A percentile compares a stretch with the other conserved stretches of the same genome.
These are phyloP conservation scores for Pythium plurisporium DNA, from an alignment of 352 stramenopile genomes.

Conservation along the genomic window DNA sequence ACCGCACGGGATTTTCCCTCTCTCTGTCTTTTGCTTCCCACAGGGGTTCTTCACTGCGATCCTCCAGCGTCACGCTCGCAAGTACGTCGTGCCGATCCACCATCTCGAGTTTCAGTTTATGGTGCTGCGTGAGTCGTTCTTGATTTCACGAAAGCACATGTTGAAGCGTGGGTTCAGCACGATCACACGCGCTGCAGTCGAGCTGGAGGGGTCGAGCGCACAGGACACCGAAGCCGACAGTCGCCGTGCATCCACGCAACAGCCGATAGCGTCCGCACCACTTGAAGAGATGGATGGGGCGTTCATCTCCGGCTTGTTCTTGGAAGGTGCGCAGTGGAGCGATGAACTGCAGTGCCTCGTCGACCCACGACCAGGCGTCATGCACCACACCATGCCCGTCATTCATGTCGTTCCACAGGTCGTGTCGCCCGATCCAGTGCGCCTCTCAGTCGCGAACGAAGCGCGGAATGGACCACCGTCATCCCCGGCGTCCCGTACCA, in stretches of 20 bases:
- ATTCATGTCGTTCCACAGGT: slow-evolving; percentile 79
- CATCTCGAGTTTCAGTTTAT: slow-evolving; percentile 71
- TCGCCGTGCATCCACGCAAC: not conserved
- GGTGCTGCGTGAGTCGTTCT: slow-evolving; percentile 23
- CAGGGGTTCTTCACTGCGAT: slow-evolving; percentile 77
- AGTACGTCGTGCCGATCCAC: slow-evolving; percentile 65
- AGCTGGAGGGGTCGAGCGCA: slow-evolving; percentile 22
- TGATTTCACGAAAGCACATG: slow-evolving; percentile 15
- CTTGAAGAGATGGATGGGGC: slow-evolving; percentile 37
- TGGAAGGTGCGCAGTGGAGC: slow-evolving; percentile 72
- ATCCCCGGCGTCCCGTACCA: slow-evolving; percentile 18
- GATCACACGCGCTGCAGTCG: slow-evolving; percentile 9
- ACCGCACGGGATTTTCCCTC: slow-evolving; percentile 35
- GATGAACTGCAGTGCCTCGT: slow-evolving; percentile 44
- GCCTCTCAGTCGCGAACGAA: too few relatives aligned
- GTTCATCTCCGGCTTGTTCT: slow-evolving; percentile 56
- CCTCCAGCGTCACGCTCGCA: slow-evolving; percentile 67
- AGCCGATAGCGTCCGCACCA: not conserved
- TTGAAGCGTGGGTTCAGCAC: slow-evolving; percentile 7
- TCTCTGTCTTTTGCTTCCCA: slow-evolving; percentile 69
- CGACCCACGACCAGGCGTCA: slow-evolving; percentile 45
- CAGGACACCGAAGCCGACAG: not conserved
- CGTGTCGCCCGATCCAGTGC: slow-evolving; percentile 4
- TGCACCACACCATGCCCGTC: slow-evolving; percentile 73
- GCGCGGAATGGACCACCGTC: not conserved